phyloP scores from a whole-genome alignment of 768 basidiomycete genomes.

The Boletus vermiculosoides region DNA sequence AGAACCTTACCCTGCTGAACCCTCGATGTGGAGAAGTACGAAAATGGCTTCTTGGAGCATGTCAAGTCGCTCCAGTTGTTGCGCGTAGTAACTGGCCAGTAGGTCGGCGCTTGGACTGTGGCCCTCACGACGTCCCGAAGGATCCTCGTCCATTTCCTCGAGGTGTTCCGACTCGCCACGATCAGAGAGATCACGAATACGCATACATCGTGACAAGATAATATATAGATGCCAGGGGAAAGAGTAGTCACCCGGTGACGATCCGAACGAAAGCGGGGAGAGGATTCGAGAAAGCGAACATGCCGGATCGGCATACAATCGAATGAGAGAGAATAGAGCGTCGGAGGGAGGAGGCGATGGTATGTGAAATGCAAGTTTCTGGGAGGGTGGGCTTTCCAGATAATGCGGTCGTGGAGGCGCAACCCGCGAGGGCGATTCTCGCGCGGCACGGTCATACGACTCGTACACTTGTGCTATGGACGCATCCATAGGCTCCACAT shows the following conservation, averaged over 20 bases:
- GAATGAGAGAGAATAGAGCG: conserved; percentile 78
- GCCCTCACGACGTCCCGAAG: conserved; percentile 58
- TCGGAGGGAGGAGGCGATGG: conserved; percentile 54
- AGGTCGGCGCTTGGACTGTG: conserved; percentile 83
- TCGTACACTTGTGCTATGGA: conserved; percentile 68
- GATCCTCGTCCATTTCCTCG: conserved; percentile 38
- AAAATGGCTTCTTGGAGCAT: conserved; percentile 86
- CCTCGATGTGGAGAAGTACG: conserved; percentile 86
- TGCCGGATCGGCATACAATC: conserved; percentile 69
- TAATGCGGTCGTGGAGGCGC: conserved; percentile 64
- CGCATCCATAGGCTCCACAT: conserved; percentile 66
- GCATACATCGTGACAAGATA: conserved; percentile 78
- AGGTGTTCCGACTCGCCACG: conserved; percentile 50
- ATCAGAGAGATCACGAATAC: conserved; percentile 86
- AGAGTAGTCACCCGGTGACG: conserved; percentile 76
- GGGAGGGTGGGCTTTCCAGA: conserved; percentile 31
- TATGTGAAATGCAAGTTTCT: conserved; percentile 40
- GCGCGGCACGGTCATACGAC: conserved; percentile 50
- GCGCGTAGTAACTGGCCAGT: conserved; percentile 80
- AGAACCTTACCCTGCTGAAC: conserved; percentile 63
- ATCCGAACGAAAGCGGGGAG: conserved; percentile 68
- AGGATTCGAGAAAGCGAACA: conserved; percentile 69
- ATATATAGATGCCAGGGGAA: conserved; percentile 93
- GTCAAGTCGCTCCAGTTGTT: conserved; percentile 78
- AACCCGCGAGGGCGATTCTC: conserved; percentile 39